Conservation (phyloP, 139 green algal species). For the Zygnema cylindricum region DNA sequence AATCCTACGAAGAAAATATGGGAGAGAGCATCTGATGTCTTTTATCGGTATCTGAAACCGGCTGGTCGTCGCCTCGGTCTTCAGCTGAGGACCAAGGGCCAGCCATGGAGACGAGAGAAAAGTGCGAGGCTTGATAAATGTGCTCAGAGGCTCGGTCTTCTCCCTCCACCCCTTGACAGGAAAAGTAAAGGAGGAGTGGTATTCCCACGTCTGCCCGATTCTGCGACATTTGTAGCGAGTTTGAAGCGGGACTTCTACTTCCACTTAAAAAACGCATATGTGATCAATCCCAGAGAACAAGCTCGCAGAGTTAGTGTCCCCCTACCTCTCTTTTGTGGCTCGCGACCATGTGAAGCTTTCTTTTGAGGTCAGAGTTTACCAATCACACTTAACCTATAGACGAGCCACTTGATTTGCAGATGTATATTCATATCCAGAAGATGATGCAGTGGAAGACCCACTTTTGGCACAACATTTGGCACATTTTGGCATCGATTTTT, state of each 20-base stretch:
- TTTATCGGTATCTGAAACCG: not conserved
- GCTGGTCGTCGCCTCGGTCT: not conserved
- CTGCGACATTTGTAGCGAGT: not conserved
- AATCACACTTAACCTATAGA: too few species aligned
- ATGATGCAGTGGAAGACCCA: slow-evolving; percentile 97
- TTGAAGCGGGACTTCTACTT: not conserved
- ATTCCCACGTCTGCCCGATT: not conserved
- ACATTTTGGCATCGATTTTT: slow-evolving; percentile 99
- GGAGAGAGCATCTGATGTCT: slow-evolving; percentile 1
- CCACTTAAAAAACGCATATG: not conserved
- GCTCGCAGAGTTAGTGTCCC: not conserved
- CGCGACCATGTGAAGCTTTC: not conserved
- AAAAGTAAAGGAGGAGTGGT: not conserved
- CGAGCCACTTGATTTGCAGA: too few species aligned
- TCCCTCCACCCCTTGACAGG: not conserved
- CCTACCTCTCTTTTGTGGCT: not conserved
- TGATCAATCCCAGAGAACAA: not conserved
- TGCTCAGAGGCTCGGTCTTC: not conserved
- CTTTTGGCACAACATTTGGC: slow-evolving; percentile 82
- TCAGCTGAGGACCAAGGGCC: not conserved
- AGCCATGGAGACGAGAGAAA: not conserved
- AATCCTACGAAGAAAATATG: slow-evolving; percentile 18
- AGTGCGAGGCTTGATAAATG: not conserved
- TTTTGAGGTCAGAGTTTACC: not conserved
- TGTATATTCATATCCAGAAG: slow-evolving; percentile 91